Base-by-base conservation (phyloP, 1,284 basidiomycete species). In the Coniferiporia sulphurascens region DNA sequence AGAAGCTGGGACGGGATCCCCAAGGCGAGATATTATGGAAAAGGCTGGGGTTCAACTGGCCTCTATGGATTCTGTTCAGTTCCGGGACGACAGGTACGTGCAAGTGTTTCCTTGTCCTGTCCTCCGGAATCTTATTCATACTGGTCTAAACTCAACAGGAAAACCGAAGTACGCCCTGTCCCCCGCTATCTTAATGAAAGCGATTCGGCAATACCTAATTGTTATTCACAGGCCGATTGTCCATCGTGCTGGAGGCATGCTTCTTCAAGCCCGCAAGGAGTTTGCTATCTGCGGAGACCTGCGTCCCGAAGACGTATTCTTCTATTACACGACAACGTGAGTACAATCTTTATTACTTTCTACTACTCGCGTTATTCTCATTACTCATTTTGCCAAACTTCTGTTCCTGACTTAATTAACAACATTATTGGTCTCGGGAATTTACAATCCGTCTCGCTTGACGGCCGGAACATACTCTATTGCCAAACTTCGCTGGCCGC, bases 31-130 rank as follows among this genome's bases (percentile, higher is more conserved):
- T 85, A 63, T 68, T 76, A 63, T 86, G 82, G 83, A 66, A 72
- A 61, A 78, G 86, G 60, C 76, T 83, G 43, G 77, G 81, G 38
- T 95, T 94, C 72, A 85, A 94, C 71, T 82, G 86, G 68, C 91
- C 92, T 4, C 78, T 94, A 32, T 95, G 92, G 92, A 91, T 94
- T 62, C 78, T 95, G 36, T 95, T 94, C 74, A 91, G 87, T 59
- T 90, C 79, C 58, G 92, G 91, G 9, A 94, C 92, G 8, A 95
- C 92, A 46, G 91, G 91, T 76, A 65, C 66, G 74, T 60, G 41
- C 5, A 52, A 55, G 2, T 55, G 35, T 41, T 57, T 36, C 61
- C 27, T 22, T 9, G 22, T 1, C 12, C 9, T 60, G 38, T 15
- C 36, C n/a, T 45, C 34, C 32, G 12, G 3, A 43, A 38, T 19